Conservation (phyloP, 805 yeast species). For the Diddensiella santjacobensis region DNA sequence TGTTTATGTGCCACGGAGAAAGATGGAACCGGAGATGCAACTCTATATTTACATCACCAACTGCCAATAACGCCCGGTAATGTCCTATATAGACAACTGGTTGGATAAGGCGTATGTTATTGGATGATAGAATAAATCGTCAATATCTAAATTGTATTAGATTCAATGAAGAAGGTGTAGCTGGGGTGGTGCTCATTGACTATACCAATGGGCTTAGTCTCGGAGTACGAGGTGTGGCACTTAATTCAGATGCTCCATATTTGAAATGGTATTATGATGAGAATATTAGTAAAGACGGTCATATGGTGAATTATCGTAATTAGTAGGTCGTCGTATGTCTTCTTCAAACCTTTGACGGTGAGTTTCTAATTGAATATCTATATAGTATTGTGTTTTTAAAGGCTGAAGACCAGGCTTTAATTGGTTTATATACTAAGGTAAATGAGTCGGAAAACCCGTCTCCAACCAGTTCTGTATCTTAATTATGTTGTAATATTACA, state of each 20-base stretch:
- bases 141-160: conserved; percentile 3
- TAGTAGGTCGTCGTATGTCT: too few relatives aligned
- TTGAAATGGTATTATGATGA: conserved; percentile 14
- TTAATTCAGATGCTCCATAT: conserved; percentile 21
- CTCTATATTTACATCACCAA: too few relatives aligned
- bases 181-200: conserved; percentile 23
- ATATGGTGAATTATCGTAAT: conserved; percentile 10
- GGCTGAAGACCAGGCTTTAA: conserved; percentile 1
- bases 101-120: conserved; percentile 18
- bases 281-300: conserved; percentile 4
- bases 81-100: conserved; percentile 13
- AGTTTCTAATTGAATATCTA: not conserved
- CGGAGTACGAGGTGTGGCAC: conserved; percentile 21
- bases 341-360: not conserved
- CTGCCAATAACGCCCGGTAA: conserved; percentile 1
- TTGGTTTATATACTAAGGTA: conserved; percentile 9
- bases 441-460: not conserved
- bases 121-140: not conserved
- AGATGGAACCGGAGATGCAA: too few relatives aligned
- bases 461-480: not conserved
- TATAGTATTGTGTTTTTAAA: conserved; percentile 8
- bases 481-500: not conserved
- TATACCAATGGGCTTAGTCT: conserved; percentile 21
- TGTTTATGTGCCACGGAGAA: not conserved
- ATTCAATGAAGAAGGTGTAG: conserved; percentile 12